Percentiles rank a stretch among this genome's conserved stretches.
These are phyloP conservation scores for Fusarium begoniae DNA, from an alignment of 2,329 filamentous ascomycete genomes.

Conservation along the genomic window DNA sequence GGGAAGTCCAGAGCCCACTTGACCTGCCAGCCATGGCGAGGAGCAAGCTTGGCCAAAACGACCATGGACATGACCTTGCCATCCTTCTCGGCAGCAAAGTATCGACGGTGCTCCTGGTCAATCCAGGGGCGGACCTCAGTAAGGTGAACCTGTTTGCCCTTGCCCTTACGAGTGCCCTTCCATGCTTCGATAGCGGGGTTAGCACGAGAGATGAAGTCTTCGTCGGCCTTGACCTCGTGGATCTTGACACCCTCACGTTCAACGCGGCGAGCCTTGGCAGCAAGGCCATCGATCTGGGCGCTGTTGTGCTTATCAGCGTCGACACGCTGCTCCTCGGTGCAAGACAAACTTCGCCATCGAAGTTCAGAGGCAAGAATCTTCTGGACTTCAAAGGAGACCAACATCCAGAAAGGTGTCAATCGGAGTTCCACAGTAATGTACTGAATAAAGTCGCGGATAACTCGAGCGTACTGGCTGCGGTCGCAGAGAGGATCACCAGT, in stretches of 20 bases:
- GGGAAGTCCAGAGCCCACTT: conserved; percentile 98
- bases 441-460: conserved; percentile 78
- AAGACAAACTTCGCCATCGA: conserved; percentile 88
- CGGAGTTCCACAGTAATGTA: conserved; percentile 74
- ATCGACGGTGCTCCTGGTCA: conserved; percentile 82
- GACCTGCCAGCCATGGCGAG: conserved; percentile 87
- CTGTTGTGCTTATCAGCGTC: conserved; percentile 75
- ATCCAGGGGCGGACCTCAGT: conserved; percentile 92
- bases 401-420: conserved; percentile 87
- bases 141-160: conserved; percentile 84
- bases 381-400: conserved; percentile 82
- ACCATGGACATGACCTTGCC: conserved; percentile 80
- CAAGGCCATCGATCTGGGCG: conserved; percentile 54
- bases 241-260: conserved; percentile 87
- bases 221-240: conserved; percentile 73
- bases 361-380: conserved; percentile 81
- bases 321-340: conserved; percentile 88
- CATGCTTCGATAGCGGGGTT: conserved; percentile 81
- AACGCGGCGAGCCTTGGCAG: conserved; percentile 80
- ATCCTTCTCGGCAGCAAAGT: conserved; percentile 82
- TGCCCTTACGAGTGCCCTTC: conserved; percentile 81
- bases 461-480: conserved; percentile 75
- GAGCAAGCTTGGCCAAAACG: conserved; percentile 83
- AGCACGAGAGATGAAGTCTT: conserved; percentile 74
- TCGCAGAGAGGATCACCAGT: conserved; percentile 91